A percentile compares a stretch with the other conserved stretches of the same genome.
phyloP scores from a whole-genome alignment of 768 basidiomycete species.

The Crassisporium funariophilum region DNA sequence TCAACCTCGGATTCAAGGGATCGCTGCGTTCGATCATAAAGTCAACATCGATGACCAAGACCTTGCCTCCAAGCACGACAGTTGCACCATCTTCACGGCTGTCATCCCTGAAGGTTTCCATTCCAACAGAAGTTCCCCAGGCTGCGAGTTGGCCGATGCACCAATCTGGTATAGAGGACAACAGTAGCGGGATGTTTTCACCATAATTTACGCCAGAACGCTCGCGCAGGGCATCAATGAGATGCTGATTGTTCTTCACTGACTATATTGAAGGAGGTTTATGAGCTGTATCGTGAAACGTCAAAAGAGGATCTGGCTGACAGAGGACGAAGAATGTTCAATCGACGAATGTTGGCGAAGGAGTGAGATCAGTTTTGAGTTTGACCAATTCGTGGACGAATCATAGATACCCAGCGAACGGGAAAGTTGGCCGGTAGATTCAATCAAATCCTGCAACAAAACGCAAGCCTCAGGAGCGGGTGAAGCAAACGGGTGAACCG shows the following conservation, averaged over 20 bases:
- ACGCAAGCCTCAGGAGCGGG: conserved; percentile 43
- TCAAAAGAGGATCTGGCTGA: conserved; percentile 34
- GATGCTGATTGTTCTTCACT: conserved; percentile 53
- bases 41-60: conserved; percentile 79
- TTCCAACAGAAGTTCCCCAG: conserved; percentile 66
- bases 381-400: conserved; percentile 51
- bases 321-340: conserved; percentile 52
- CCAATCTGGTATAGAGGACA: conserved; percentile 50
- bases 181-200: conserved; percentile 62
- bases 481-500: conserved; percentile 47
- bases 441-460: conserved; percentile 52
- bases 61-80: conserved; percentile 73
- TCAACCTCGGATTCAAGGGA: conserved; percentile 37
- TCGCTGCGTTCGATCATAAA: conserved; percentile 49
- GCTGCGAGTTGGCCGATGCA: conserved; percentile 57
- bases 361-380: conserved; percentile 68
- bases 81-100: conserved; percentile 48
- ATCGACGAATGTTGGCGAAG: conserved; percentile 64
- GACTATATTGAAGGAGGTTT: conserved; percentile 39
- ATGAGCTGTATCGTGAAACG: conserved; percentile 8
- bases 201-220: conserved; percentile 54
- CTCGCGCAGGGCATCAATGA: conserved; percentile 48
- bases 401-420: conserved; percentile 54
- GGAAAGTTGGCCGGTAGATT: conserved; percentile 52
- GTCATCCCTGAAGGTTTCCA: conserved; percentile 76